These are phyloP conservation scores for Tylopilus sp. DNA, from an alignment of 768 basidiomycete genomes.

Conservation along the genomic window DNA sequence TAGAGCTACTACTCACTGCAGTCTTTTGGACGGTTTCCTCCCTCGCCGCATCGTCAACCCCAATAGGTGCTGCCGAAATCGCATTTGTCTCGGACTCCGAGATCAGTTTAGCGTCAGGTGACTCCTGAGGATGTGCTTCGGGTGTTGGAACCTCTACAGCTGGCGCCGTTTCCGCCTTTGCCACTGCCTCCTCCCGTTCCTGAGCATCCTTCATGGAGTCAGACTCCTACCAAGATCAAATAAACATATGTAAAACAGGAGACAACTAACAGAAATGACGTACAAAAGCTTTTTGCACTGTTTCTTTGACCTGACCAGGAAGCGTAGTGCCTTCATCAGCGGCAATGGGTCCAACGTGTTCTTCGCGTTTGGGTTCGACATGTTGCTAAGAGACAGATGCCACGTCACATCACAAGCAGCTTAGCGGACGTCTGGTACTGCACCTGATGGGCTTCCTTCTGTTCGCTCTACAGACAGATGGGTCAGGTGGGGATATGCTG, in stretches of 20 bases:
- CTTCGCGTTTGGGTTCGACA: conserved; percentile 5
- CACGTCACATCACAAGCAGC: background rate
- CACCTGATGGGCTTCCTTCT: conserved; percentile 16
- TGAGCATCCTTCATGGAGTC: conserved; percentile 34
- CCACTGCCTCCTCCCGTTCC: conserved; percentile 23
- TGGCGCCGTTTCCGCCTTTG: conserved; percentile 1
- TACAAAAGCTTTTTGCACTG: conserved; percentile 25
- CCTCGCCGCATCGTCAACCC: conserved; percentile 1
- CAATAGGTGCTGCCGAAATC: background rate
- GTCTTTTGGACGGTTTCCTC: conserved; percentile 5
- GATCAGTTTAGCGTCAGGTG: background rate
- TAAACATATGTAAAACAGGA: background rate
- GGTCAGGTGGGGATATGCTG: conserved; percentile 11
- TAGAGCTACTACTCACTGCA: conserved; percentile 15
- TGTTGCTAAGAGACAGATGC: conserved; percentile 17
- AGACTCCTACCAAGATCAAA: conserved; percentile 19
- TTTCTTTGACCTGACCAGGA: conserved; percentile 29
- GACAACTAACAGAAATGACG: conserved; percentile 7
- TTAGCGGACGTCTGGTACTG: background rate
- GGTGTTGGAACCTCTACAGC: background rate
- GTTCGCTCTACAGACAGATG: conserved; percentile 11
- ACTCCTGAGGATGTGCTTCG: background rate
- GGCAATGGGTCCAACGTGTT: conserved; percentile 10
- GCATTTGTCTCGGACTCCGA: conserved; percentile 3
- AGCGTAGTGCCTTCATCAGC: conserved; percentile 33